Percentiles rank a stretch among this genome's conserved stretches.
phyloP scores from a whole-genome alignment of 1,284 basidiomycete species.

The Leccinum colubrinum region DNA sequence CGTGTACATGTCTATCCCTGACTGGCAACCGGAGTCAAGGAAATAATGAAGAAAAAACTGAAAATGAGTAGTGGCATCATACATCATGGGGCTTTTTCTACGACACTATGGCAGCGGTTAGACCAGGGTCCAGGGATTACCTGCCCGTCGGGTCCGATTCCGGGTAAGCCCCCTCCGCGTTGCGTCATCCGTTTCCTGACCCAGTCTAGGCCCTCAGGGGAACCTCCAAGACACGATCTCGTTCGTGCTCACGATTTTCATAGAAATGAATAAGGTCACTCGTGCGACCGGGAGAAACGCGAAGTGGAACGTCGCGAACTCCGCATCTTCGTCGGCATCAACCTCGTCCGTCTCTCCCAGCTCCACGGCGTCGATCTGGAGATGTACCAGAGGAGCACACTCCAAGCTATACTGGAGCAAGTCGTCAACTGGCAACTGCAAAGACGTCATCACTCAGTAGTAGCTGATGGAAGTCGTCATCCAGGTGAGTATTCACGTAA shows the following conservation, averaged over 20 bases:
- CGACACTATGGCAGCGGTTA: slow-evolving; percentile 94
- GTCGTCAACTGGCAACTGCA: slow-evolving; percentile 68
- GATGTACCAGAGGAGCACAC: slow-evolving; percentile 81
- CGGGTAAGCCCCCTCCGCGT: slow-evolving; percentile 56
- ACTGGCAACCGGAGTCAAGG: slow-evolving; percentile 83
- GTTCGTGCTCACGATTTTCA: too few relatives aligned
- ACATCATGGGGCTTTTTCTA: slow-evolving; percentile 43
- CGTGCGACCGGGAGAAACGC: slow-evolving; percentile 91
- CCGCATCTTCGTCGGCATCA: slow-evolving; percentile 93
- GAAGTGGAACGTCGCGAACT: slow-evolving; percentile 92
- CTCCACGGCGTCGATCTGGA: slow-evolving; percentile 92
- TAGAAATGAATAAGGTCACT: slow-evolving; percentile 58
- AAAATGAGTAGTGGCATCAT: slow-evolving; percentile 71
- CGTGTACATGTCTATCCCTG: slow-evolving; percentile 95
- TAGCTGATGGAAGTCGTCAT: too few relatives aligned
- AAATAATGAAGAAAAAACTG: slow-evolving; percentile 99
- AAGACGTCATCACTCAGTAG: too few relatives aligned
- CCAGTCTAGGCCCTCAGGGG: slow-evolving; percentile 30
- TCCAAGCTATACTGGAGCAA: slow-evolving; percentile 91
- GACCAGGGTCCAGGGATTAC: slow-evolving; percentile 72
- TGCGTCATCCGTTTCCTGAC: background rate
- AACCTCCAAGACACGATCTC: too few relatives aligned
- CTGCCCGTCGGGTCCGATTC: slow-evolving; percentile 77
- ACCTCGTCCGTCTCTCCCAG: slow-evolving; percentile 90
- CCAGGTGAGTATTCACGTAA: too few relatives aligned